Evolutionary conservation across 2,329 filamentous ascomycete genomes (phyloP).

Genomic region (Cercospora berteroae): DNA sequence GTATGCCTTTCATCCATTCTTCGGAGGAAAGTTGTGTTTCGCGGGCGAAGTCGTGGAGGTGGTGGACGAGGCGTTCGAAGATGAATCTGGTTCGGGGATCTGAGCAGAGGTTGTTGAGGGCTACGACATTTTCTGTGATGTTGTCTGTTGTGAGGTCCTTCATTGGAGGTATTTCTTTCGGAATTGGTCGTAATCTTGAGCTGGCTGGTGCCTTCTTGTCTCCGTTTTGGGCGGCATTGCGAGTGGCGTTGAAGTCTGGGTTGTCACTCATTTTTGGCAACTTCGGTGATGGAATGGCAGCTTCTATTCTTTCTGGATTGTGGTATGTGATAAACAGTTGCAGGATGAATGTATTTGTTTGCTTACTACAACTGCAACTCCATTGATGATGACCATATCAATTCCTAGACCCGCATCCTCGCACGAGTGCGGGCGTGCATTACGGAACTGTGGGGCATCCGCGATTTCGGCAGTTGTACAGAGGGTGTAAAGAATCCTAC

Average conservation of each 20-base stretch:
- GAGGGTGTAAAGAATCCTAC: no score
- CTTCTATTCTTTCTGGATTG: background rate
- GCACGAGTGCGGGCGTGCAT: background rate
- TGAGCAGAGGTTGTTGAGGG: constrained; percentile 68
- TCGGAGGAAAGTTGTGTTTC: constrained; percentile 72
- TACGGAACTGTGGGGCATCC: background rate
- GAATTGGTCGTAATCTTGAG: background rate
- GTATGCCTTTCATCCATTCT: constrained; percentile 73
- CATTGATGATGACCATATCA: background rate
- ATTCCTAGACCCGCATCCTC: background rate
- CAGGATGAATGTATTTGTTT: background rate
- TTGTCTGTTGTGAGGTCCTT: constrained; percentile 74
- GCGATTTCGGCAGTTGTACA: constrained; percentile 2
- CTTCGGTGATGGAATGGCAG: background rate
- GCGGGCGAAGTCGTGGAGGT: constrained; percentile 77
- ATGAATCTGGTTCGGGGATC: constrained; percentile 69
- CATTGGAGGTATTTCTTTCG: constrained; percentile 46
- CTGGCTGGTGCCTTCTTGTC: background rate
- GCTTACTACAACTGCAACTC: background rate
- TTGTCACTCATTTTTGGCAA: background rate
- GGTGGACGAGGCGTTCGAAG: constrained; percentile 69
- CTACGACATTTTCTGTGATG: constrained; percentile 71
- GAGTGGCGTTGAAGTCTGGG: background rate
- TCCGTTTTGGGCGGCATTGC: background rate
- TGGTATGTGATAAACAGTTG: background rate